These are phyloP conservation scores for Saturnispora bothae DNA, from an alignment of 805 yeast species.

Conservation along the genomic window DNA sequence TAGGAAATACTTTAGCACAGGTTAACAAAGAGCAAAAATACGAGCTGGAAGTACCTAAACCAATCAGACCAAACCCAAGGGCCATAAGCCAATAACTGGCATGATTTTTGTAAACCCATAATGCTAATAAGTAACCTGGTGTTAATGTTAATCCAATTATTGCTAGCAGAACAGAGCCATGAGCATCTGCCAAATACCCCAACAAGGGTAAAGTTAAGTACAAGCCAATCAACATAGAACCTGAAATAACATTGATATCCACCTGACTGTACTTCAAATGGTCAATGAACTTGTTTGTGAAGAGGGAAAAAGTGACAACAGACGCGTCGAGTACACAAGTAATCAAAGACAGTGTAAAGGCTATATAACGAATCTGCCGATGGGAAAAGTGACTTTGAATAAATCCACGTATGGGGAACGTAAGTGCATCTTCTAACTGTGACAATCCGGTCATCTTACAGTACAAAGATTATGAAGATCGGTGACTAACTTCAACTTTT, in stretches of 20 bases:
- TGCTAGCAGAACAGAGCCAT: slow-evolving; percentile 69
- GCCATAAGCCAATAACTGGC: slow-evolving; percentile 31
- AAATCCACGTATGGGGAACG: slow-evolving; percentile 34
- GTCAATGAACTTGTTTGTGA: slow-evolving; percentile 56
- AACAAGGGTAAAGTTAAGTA: slow-evolving; percentile 73
- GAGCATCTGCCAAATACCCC: slow-evolving; percentile 77
- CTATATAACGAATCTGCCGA: slow-evolving; percentile 32
- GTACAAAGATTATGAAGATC: too few relatives aligned
- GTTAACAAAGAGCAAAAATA: slow-evolving; percentile 65
- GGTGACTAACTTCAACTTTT: too few relatives aligned
- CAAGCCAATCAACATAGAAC: slow-evolving; percentile 68
- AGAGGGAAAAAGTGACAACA: slow-evolving; percentile 71
- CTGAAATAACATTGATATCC: slow-evolving; percentile 59
- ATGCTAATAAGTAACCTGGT: slow-evolving; percentile 56
- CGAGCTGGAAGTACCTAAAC: slow-evolving; percentile 62
- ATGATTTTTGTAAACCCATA: slow-evolving; percentile 25
- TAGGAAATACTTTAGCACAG: slow-evolving; percentile 79
- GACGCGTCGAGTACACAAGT: slow-evolving; percentile 76
- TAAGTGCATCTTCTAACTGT: slow-evolving; percentile 30
- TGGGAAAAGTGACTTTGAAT: slow-evolving; percentile 34
- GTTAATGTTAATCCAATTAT: slow-evolving; percentile 49
- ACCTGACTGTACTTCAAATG: slow-evolving; percentile 54
- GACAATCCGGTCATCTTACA: slow-evolving; percentile 18
- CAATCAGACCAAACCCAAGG: slow-evolving; percentile 46
- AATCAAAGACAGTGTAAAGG: slow-evolving; percentile 47